Evolutionary conservation across 345 rosid genomes (phyloP), one percentile per base, ranked within the genome.

Genomic region (Pugionium dolabratum): DNA sequence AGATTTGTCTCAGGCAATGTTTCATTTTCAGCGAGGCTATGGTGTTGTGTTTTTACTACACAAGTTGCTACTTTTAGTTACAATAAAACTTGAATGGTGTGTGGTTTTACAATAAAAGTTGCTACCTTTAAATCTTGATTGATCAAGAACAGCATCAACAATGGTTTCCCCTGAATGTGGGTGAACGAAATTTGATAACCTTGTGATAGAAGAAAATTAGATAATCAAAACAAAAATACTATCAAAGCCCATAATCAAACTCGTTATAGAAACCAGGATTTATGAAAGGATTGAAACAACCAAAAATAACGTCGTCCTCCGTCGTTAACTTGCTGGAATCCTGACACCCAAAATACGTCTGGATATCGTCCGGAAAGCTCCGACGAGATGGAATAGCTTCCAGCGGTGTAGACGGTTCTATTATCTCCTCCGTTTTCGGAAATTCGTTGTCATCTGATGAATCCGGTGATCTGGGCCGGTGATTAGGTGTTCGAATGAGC

Each of bases 361-460:
- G 18, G 18, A 18, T 18, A 18, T 18, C 18, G 18, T 18, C 77
- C 0, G 96, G 96, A 59, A 89, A 89, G 72, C 83, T 84, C 73
- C 88, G 76, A 11, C 71, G 85, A 4, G 70, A 60, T n/a, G 35
- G 67, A 1, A 45, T 66, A 4, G 71, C 69, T 39, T 85, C 83
- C 9, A 71, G 60, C 48, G 75, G 66, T 0, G 79, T 62, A 2
- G 78, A 66, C 2, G 79, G 63, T 71, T 84, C 89, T 78, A 82
- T 56, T 82, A 82, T 79, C 72, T 87, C 87, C 76, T 86, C 87
- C 64, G 88, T 80, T 69, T 84, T 85, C 0, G 93, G 73, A 1
- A 7, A 54, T 4, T 25, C 35, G 40, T 10, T 37, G 40, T 55
- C 70, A 9, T 61, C 75, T 7, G 70, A 56, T 5, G 67, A 69